A percentile compares a stretch with the other conserved stretches of the same genome.
Conservation (phyloP, 2,329 filamentous ascomycete species). For the Exophiala sp. region DNA sequence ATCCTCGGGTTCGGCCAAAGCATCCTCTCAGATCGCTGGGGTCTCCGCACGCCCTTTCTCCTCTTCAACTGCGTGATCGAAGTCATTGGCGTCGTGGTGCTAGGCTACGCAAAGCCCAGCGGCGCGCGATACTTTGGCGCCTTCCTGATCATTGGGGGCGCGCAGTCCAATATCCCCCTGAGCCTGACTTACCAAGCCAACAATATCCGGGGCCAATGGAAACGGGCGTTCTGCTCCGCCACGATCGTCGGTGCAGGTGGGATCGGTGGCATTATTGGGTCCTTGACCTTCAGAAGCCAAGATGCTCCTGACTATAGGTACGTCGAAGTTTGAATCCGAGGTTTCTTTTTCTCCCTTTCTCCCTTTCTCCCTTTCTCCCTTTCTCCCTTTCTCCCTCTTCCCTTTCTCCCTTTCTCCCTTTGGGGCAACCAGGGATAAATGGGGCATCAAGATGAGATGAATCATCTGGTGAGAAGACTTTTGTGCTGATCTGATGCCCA, state of each 20-base stretch:
- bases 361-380: no score
- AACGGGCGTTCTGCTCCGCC: slow-evolving; percentile 55
- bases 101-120: slow-evolving; percentile 57
- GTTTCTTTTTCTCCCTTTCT: no score
- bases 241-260: slow-evolving; percentile 41
- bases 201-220: slow-evolving; percentile 84
- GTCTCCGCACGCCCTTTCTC: slow-evolving; percentile 66
- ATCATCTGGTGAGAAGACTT: no score
- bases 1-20: slow-evolving; percentile 65
- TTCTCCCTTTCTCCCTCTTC: no score
- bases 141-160: slow-evolving; percentile 66
- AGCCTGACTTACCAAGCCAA: slow-evolving; percentile 76
- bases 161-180: slow-evolving; percentile 69
- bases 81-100: slow-evolving; percentile 63
- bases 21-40: slow-evolving; percentile 63
- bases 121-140: slow-evolving; percentile 64
- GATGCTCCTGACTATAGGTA: slow-evolving; percentile 33
- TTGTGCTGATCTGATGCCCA: slow-evolving; percentile 29
- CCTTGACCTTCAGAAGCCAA: slow-evolving; percentile 59
- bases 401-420: no score
- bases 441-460: no score
- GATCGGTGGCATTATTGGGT: slow-evolving; percentile 70
- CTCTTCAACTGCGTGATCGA: slow-evolving; percentile 57
- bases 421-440: no score
- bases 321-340: slow-evolving; percentile 34